Conservation (phyloP, 805 yeast species). For the Metschnikowia corniflorae region DNA sequence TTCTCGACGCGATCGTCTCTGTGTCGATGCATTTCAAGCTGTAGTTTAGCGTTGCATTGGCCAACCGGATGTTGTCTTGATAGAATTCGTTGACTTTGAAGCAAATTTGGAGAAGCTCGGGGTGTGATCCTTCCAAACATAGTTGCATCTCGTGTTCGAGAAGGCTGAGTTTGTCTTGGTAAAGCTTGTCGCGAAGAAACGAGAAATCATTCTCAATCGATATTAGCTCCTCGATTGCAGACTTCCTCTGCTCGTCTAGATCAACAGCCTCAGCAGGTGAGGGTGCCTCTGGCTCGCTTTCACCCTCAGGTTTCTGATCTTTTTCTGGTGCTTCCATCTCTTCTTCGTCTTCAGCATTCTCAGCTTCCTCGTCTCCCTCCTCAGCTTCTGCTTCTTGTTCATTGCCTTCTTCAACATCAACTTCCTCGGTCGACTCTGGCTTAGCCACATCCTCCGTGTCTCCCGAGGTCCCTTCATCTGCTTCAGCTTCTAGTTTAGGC, state of each 20-base stretch:
- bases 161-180: slow-evolving; percentile 74
- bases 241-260: slow-evolving; percentile 45
- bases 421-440: slow-evolving; percentile 24
- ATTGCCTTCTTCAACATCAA: slow-evolving; percentile 11
- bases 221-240: slow-evolving; percentile 70
- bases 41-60: slow-evolving; percentile 47
- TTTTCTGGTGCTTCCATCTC: neutral
- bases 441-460: slow-evolving; percentile 14
- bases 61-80: slow-evolving; percentile 57
- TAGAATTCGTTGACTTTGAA: slow-evolving; percentile 69
- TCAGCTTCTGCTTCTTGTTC: slow-evolving; percentile 14
- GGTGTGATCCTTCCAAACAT: slow-evolving; percentile 88
- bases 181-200: slow-evolving; percentile 73
- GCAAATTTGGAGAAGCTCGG: slow-evolving; percentile 74
- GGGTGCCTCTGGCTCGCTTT: slow-evolving; percentile 12
- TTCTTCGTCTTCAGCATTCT: no score
- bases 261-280: slow-evolving; percentile 15
- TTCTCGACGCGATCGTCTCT: slow-evolving; percentile 77
- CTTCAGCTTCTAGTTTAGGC: slow-evolving; percentile 21
- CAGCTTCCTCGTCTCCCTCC: slow-evolving; percentile 13
- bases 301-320: neutral
- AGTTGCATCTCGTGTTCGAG: slow-evolving; percentile 80
- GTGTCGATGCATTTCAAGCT: slow-evolving; percentile 71
- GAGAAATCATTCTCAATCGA: slow-evolving; percentile 87
- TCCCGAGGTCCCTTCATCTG: slow-evolving; percentile 5